Conservation (phyloP, 2,329 filamentous ascomycete genomes). For the Talaromyces marneffei region DNA sequence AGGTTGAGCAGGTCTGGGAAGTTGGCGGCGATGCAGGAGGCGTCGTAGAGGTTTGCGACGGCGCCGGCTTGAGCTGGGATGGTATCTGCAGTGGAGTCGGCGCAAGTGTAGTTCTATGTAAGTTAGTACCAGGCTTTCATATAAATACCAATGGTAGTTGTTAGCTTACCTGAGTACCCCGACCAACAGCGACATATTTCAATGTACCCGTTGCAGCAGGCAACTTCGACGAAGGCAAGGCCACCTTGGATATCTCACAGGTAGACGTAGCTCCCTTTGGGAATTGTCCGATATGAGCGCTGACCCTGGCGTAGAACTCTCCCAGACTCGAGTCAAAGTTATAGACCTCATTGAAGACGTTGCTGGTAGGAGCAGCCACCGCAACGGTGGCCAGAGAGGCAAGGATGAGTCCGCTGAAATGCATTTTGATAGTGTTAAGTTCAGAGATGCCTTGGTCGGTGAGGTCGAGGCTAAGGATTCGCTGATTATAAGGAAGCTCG, state of each 20-base stretch:
- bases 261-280: conserved; percentile 18
- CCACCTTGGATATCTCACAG: conserved; percentile 32
- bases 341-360: conserved; percentile 28
- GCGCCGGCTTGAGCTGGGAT: conserved; percentile 65
- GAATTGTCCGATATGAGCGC: conserved; percentile 30
- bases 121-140: background rate
- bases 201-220: conserved; percentile 56
- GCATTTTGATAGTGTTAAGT: conserved; percentile 3
- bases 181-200: conserved; percentile 75
- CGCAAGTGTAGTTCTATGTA: conserved; percentile 83
- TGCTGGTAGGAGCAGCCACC: conserved; percentile 29
- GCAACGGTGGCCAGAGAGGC: conserved; percentile 28
- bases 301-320: conserved; percentile 36
- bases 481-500: background rate
- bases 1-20: conserved; percentile 61
- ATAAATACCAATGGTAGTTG: background rate
- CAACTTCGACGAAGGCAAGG: conserved; percentile 50
- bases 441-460: background rate
- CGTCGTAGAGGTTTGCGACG: conserved; percentile 79
- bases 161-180: conserved; percentile 58
- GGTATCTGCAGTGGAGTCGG: conserved; percentile 52
- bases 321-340: conserved; percentile 37
- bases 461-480: background rate
- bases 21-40: conserved; percentile 67
- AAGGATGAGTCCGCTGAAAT: conserved; percentile 15